Percentiles rank a stretch among this genome's conserved stretches.
These are phyloP conservation scores for Colletotrichum lentis DNA, from an alignment of 2,329 filamentous ascomycete genomes.

Conservation along the genomic window DNA sequence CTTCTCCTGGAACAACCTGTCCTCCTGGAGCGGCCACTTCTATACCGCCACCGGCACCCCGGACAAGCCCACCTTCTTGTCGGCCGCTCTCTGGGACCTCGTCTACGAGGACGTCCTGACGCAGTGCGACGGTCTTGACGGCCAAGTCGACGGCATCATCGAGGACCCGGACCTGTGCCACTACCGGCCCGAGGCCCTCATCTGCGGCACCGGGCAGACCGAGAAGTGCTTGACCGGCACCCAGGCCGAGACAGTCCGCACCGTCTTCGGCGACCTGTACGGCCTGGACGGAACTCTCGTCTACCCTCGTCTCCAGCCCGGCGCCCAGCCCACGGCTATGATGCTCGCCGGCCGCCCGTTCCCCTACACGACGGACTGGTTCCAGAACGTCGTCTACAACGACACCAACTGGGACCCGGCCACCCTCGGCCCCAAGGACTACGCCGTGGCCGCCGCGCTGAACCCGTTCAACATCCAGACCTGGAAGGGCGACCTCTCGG, in stretches of 20 bases:
- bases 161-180: conserved; percentile 39
- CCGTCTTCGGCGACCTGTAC: conserved; percentile 46
- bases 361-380: conserved; percentile 47
- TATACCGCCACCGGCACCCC: conserved; percentile 55
- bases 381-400: conserved; percentile 52
- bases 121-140: conserved; percentile 42
- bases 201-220: conserved; percentile 45
- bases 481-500: conserved; percentile 51
- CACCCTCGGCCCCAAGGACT: conserved; percentile 51
- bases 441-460: conserved; percentile 41
- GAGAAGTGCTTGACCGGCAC: conserved; percentile 23
- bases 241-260: conserved; percentile 50
- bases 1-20: conserved; percentile 53
- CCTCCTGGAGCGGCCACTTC: conserved; percentile 35
- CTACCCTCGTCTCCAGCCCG: conserved; percentile 57
- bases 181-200: conserved; percentile 52
- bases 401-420: conserved; percentile 49
- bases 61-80: conserved; percentile 45
- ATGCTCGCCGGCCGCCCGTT: conserved; percentile 47
- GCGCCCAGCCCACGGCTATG: conserved; percentile 57
- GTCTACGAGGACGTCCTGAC: conserved; percentile 43
- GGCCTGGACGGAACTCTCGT: conserved; percentile 48
- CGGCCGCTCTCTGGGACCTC: conserved; percentile 44
- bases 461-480: conserved; percentile 53
- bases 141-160: conserved; percentile 42